Percentiles rank a stretch among this genome's conserved stretches.
Conservation (phyloP, 164 flowering plant species). For the Amborella trichopoda region DNA sequence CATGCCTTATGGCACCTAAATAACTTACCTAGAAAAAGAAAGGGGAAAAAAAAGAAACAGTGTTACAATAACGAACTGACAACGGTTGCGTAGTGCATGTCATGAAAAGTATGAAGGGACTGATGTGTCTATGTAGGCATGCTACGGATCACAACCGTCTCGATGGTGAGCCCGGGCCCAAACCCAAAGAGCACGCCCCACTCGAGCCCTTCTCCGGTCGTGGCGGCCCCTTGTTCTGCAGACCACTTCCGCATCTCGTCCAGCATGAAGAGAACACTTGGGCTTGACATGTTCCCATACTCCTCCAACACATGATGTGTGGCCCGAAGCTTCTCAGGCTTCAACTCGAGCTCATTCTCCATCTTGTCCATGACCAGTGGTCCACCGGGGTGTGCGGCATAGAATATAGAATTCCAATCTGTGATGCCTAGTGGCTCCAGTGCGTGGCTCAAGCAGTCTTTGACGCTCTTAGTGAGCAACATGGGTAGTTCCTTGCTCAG, state of each 20-base stretch:
- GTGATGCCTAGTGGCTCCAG: slow-evolving; percentile 31
- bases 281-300: slow-evolving; percentile 18
- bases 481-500: slow-evolving; percentile 34
- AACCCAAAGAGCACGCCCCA: slow-evolving; percentile 21
- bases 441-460: slow-evolving; percentile 29
- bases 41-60: too few relatives aligned
- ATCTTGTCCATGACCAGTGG: slow-evolving; percentile 37
- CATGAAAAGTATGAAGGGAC: too few relatives aligned
- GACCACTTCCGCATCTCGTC: slow-evolving; percentile 18
- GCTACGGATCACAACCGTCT: slow-evolving; percentile 14
- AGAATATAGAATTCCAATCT: slow-evolving; percentile 36
- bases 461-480: slow-evolving; percentile 32
- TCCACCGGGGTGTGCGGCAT: slow-evolving; percentile 39
- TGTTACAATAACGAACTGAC: too few relatives aligned
- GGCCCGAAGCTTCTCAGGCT: slow-evolving; percentile 26
- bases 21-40: too few relatives aligned
- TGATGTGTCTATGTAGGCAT: too few relatives aligned
- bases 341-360: slow-evolving; percentile 18
- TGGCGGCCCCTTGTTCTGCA: slow-evolving; percentile 4
- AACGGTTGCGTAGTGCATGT: too few relatives aligned
- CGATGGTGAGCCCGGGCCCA: slow-evolving; percentile 18
- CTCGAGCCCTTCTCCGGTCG: slow-evolving; percentile 16
- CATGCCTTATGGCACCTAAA: too few relatives aligned
- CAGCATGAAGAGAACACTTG: slow-evolving; percentile 13
- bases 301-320: slow-evolving; percentile 29